Evolutionary conservation across 164 flowering plant species (phyloP).

Genomic region (Stephania yunnanensis): DNA sequence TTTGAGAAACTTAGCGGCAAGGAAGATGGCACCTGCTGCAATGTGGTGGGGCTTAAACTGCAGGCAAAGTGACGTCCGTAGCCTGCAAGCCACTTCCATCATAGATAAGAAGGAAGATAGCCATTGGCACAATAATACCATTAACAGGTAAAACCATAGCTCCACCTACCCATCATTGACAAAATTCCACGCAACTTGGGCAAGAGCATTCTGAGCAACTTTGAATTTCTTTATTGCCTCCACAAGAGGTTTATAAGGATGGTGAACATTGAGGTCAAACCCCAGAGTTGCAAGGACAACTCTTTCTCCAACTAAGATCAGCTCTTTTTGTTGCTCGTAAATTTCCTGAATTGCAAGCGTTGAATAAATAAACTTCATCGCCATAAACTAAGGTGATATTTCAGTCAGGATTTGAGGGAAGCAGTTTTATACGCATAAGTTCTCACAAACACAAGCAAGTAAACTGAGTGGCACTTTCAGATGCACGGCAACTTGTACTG

Average conservation of each 20-base stretch:
- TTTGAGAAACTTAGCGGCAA: conserved; percentile 74
- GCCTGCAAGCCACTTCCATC: conserved; percentile 43
- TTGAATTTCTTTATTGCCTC: conserved; percentile 36
- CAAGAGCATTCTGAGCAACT: conserved; percentile 33
- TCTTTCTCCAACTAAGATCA: conserved; percentile 24
- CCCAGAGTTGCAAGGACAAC: conserved; percentile 29
- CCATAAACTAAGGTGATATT: too few relatives aligned
- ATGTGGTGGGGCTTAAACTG: conserved; percentile 80
- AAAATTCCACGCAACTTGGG: conserved; percentile 39
- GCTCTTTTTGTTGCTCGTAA: conserved; percentile 25
- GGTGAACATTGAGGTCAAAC: conserved; percentile 25
- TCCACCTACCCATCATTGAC: conserved; percentile 70
- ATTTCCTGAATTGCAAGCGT: conserved; percentile 18
- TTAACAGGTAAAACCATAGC: background rate
- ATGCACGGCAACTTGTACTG: background rate
- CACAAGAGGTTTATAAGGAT: conserved; percentile 31
- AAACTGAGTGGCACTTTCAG: background rate
- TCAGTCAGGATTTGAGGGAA: too few relatives aligned
- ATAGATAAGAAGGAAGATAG: conserved; percentile 3
- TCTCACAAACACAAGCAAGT: too few relatives aligned
- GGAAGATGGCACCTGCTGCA: conserved; percentile 83
- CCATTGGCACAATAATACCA: background rate
- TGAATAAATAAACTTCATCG: conserved; percentile 1
- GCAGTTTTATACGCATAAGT: too few relatives aligned
- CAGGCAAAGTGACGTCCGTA: conserved; percentile 77